Conservation (phyloP, 129 eudicot genomes). For the Tagetes patula region DNA sequence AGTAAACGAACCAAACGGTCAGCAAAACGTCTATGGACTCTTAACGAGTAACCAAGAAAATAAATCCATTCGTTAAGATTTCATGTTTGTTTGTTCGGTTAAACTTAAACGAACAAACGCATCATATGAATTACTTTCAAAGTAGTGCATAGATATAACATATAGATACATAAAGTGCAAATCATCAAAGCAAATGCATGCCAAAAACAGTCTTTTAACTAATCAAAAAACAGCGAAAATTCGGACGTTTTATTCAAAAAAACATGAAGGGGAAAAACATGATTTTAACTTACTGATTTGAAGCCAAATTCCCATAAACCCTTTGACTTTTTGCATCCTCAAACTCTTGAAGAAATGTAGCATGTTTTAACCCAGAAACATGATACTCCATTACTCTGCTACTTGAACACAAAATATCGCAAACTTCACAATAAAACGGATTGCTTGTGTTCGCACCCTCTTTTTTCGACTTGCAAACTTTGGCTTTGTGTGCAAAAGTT, state of each 20-base stretch:
- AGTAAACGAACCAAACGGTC: not conserved
- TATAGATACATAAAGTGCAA: conserved; percentile 1
- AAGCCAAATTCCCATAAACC: conserved; percentile 16
- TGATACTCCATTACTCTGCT: conserved; percentile 38
- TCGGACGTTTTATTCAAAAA: conserved; percentile 8
- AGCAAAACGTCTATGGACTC: not conserved
- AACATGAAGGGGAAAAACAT: not conserved
- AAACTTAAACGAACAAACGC: not conserved
- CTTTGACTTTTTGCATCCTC: conserved; percentile 33
- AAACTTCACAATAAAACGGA: conserved; percentile 39
- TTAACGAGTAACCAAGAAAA: not conserved
- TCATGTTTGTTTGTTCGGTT: not conserved
- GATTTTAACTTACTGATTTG: not conserved
- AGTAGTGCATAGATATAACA: not conserved
- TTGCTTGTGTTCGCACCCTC: conserved; percentile 24
- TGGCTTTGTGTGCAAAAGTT: conserved; percentile 22
- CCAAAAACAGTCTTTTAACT: not conserved
- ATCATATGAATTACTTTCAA: too few relatives aligned
- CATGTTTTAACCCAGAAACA: conserved; percentile 36
- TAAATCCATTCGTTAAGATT: not conserved
- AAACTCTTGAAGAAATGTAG: conserved; percentile 25
- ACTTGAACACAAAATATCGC: conserved; percentile 33
- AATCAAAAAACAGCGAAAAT: not conserved
- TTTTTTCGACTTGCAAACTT: conserved; percentile 13
- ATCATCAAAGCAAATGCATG: not conserved